phyloP scores from a whole-genome alignment of 257 asterid genomes.

The Penstemon newberryi region DNA sequence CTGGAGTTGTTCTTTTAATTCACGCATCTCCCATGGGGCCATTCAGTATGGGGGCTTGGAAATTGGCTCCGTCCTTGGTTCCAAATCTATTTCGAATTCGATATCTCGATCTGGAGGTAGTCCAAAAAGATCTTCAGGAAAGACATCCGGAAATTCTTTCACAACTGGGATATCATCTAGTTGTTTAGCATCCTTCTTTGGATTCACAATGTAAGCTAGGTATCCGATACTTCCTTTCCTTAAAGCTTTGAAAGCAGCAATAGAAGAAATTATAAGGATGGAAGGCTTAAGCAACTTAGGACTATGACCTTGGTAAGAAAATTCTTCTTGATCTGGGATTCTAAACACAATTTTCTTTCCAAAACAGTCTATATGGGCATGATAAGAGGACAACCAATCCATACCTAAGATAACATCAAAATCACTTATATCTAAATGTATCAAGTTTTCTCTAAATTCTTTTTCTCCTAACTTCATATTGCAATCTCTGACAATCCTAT shows the following conservation, averaged over 20 bases:
- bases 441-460: neutral
- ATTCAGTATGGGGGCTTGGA: neutral
- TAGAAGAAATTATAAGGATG: neutral
- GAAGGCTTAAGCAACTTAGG: neutral
- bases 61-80: neutral
- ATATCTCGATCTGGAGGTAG: neutral
- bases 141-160: neutral
- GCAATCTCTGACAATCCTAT: too few relatives aligned
- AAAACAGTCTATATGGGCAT: neutral
- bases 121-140: neutral
- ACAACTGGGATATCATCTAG: neutral
- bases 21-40: neutral
- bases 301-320: neutral
- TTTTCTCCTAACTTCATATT: too few relatives aligned
- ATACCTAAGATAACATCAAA: neutral
- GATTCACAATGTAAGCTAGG: neutral
- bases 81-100: neutral
- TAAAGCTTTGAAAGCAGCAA: neutral
- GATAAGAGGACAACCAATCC: neutral
- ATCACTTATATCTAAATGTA: neutral
- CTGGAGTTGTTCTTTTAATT: neutral
- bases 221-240: neutral
- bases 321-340: neutral
- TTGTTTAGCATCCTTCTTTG: neutral
- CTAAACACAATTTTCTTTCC: neutral